Conservation (phyloP, 768 basidiomycete species). For the Pleurotus ostreatus region DNA sequence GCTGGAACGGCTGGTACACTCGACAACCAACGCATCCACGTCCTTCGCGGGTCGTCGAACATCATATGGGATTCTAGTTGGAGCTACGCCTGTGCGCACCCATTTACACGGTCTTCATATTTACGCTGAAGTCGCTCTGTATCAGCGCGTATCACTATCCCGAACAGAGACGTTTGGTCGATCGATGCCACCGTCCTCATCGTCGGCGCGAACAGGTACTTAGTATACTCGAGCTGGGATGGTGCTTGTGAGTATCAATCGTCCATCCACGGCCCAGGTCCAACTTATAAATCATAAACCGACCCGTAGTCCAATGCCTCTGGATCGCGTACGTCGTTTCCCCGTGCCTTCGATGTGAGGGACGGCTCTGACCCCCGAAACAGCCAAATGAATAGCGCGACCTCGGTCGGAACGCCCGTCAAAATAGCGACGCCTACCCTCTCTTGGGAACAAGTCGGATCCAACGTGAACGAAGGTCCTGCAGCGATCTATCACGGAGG, state of each 20-base stretch:
- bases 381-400: constrained; percentile 26
- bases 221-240: constrained; percentile 30
- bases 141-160: constrained; percentile 24
- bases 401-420: constrained; percentile 25
- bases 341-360: neutral
- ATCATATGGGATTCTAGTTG: constrained; percentile 29
- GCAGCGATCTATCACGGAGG: constrained; percentile 24
- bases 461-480: constrained; percentile 31
- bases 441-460: constrained; percentile 27
- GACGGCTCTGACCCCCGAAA: neutral
- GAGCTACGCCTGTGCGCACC: constrained; percentile 23
- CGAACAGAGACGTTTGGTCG: constrained; percentile 30
- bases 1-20: constrained; percentile 27
- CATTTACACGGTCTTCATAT: neutral
- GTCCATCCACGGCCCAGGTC: neutral
- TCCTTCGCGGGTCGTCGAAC: constrained; percentile 24
- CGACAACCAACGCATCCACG: constrained; percentile 29
- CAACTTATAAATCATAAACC: neutral
- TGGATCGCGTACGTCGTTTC: constrained; percentile 21
- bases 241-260: constrained; percentile 19
- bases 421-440: constrained; percentile 29
- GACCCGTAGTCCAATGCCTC: constrained; percentile 27
- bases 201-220: constrained; percentile 18
- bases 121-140: neutral
- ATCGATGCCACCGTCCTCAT: constrained; percentile 29